Evolutionary conservation across 202 grass and related monocot species (phyloP).

Genomic region (Brachypodium distachyon): DNA sequence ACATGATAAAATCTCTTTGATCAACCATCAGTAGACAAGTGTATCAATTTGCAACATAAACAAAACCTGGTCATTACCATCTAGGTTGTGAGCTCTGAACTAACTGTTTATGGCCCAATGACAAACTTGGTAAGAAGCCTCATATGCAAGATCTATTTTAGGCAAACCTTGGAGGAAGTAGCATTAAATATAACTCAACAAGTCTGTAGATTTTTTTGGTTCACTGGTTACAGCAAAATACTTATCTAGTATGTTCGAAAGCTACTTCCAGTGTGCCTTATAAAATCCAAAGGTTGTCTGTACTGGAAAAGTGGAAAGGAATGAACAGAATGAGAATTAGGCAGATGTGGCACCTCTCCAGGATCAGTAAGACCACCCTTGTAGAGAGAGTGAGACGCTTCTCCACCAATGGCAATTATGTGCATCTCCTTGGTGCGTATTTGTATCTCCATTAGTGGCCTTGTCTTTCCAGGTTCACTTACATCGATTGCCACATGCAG

Average conservation of each 20-base stretch:
- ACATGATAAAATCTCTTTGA: neutral
- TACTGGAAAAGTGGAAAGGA: neutral
- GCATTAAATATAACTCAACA: neutral
- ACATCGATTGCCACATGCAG: slow-evolving; percentile 84
- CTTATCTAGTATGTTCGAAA: neutral
- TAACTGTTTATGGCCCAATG: neutral
- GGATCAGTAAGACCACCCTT: slow-evolving; percentile 91
- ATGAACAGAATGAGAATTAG: neutral
- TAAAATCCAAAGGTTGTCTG: neutral
- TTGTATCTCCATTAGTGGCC: slow-evolving; percentile 90
- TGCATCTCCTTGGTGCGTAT: slow-evolving; percentile 87
- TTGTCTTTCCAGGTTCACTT: slow-evolving; percentile 52
- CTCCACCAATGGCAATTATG: slow-evolving; percentile 66
- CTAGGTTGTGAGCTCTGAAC: neutral
- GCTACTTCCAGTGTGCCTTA: neutral
- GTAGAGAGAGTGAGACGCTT: slow-evolving; percentile 86
- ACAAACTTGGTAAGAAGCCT: neutral
- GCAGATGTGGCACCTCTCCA: slow-evolving; percentile 41
- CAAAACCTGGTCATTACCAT: neutral
- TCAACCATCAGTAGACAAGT: neutral
- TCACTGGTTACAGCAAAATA: neutral
- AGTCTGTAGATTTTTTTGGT: neutral
- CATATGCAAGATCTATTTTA: neutral
- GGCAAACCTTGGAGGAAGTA: neutral
- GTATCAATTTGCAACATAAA: neutral